Evolutionary conservation across 2,329 filamentous ascomycete genomes (phyloP).

Genomic region (Escovopsis sp.): DNA sequence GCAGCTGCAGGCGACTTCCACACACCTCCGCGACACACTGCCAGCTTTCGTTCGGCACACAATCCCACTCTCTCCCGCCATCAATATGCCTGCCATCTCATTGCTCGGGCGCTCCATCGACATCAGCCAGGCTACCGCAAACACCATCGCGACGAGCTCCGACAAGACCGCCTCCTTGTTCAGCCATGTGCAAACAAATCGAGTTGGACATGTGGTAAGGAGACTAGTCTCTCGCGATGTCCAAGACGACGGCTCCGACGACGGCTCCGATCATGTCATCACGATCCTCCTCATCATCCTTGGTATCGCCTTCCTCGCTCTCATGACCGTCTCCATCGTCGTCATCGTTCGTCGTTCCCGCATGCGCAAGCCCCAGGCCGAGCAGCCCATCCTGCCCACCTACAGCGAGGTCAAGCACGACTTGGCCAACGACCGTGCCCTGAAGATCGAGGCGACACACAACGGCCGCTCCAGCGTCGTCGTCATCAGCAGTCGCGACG

Average conservation of each 20-base stretch:
- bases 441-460: constrained; percentile 42
- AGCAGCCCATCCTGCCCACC: constrained; percentile 41
- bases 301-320: constrained; percentile 57
- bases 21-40: too few species aligned
- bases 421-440: constrained; percentile 35
- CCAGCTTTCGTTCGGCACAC: background rate
- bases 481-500: constrained; percentile 66
- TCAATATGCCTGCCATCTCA: constrained; percentile 5
- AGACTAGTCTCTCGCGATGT: background rate
- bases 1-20: background rate
- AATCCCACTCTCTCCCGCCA: background rate
- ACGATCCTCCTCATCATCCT: constrained; percentile 69
- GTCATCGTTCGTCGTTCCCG: constrained; percentile 55
- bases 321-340: constrained; percentile 52
- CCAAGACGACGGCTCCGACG: constrained; percentile 18
- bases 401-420: constrained; percentile 48
- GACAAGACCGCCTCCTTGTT: constrained; percentile 2
- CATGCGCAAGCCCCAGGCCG: constrained; percentile 30
- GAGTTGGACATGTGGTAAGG: background rate
- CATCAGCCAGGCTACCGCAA: background rate
- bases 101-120: constrained; percentile 4
- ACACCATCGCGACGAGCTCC: constrained; percentile 1
- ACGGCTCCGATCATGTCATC: constrained; percentile 46
- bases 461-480: constrained; percentile 52
- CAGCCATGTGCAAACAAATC: background rate